Evolutionary conservation across 495 filamentous ascomycete genomes (phyloP), one percentile per base, ranked within the genome.

Genomic region (Penicillium steckii): DNA sequence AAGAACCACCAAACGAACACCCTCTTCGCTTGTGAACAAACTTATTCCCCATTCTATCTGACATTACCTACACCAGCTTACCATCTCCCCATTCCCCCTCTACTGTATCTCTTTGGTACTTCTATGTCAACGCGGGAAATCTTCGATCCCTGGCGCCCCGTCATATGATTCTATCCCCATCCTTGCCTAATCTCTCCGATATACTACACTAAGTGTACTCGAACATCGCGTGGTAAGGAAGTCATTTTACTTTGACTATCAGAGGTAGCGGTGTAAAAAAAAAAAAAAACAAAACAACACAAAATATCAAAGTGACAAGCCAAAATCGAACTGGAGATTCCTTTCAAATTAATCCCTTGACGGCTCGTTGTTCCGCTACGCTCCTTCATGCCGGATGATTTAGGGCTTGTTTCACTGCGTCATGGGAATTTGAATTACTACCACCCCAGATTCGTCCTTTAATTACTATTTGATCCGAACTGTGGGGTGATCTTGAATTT

Each of bases 341-440:
- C 4, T 21, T 15, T 38, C n/a, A 13, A n/a, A 13, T 32, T 32
- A 17, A 41, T 41, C 37, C 22, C 41, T 44, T 25, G 41, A 13
- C 37, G 37, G 29, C 10, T 32, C 10, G 3, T 32, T 32, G 38
- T 17, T 30, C 47, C 47, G 46, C 38, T 48, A 48, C 38, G 25
- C 48, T 37, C 24, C 37, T 37, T 32, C 29, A 32, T 32, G 5
- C 29, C 29, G 29, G 35, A 42, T 32, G 25, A 44, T 44, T 37
- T 53, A 44, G 42, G 44, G 44, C 51, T 30, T 13, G 23, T 48
- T 32, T 30, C 29, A 48, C 44, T 52, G 44, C 57, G 57, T 60
- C 57, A 60, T 60, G 53, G 53, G 53, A 60, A 60, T 60, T 45
- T 60, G 48, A 56, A 8, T 32, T 32, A n/a, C 29, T 32, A 38